Conservation (phyloP, 2,329 filamentous ascomycete species). For the Talaromyces sp. region DNA sequence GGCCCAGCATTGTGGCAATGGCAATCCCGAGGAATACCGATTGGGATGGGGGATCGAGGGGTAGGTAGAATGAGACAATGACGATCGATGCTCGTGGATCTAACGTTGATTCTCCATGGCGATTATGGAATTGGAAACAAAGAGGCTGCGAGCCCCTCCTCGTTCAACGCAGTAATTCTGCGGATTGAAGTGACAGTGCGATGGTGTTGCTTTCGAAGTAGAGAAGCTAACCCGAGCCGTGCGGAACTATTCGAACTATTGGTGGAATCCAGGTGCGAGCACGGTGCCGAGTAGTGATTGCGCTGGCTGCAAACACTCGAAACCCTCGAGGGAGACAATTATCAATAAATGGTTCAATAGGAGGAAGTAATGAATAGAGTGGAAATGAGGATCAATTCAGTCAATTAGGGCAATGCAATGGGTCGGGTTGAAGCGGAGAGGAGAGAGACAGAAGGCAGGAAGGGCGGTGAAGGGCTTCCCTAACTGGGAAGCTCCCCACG, state of each 20-base stretch:
- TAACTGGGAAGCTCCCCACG: slow-evolving; percentile 16
- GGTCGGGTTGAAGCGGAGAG: slow-evolving; percentile 1
- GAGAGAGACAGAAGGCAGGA: slow-evolving; percentile 4
- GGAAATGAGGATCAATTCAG: background rate
- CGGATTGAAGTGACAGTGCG: background rate
- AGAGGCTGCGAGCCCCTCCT: slow-evolving; percentile 13
- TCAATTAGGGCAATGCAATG: slow-evolving; percentile 9
- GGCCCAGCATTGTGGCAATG: slow-evolving; percentile 42
- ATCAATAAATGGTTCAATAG: background rate
- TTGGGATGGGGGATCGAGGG: slow-evolving; percentile 1
- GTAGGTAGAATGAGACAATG: background rate
- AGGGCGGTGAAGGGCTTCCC: slow-evolving; percentile 19
- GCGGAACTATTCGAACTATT: background rate
- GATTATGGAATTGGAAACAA: background rate
- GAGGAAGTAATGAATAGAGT: background rate
- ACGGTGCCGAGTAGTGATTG: background rate
- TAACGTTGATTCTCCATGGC: slow-evolving; percentile 16
- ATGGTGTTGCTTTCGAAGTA: background rate
- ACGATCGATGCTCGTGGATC: background rate
- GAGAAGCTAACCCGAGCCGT: background rate
- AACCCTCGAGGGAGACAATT: background rate
- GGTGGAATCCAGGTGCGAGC: background rate
- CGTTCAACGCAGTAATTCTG: slow-evolving; percentile 3
- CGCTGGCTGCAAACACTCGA: background rate
- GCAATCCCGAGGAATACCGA: background rate